A percentile compares a stretch with the other conserved stretches of the same genome.
phyloP scores from a whole-genome alignment of 2,329 filamentous ascomycete species.

The Ophiosphaerella herpotricha region DNA sequence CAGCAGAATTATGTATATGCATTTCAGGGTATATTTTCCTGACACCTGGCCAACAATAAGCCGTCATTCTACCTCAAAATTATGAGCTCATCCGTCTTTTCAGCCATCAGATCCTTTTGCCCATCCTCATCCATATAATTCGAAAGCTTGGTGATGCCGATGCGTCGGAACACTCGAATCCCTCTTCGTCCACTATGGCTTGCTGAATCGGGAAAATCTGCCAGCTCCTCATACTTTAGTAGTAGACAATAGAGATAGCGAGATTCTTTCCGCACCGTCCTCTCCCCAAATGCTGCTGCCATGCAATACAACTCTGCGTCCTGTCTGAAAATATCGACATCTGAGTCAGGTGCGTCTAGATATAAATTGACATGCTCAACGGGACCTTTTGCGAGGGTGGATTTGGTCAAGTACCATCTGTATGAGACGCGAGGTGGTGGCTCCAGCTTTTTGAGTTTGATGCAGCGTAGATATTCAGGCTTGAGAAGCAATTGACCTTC shows the following conservation, averaged over 20 bases:
- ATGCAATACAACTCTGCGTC: slow-evolving; percentile 10
- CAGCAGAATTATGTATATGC: not conserved
- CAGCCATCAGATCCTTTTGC: not conserved
- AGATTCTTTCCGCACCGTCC: not conserved
- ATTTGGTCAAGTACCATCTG: not conserved
- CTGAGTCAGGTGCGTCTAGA: slow-evolving; percentile 6
- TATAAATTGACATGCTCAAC: not conserved
- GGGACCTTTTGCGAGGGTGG: not conserved
- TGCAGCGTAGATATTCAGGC: slow-evolving; percentile 2
- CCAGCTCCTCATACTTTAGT: not conserved
- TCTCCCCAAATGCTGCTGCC: slow-evolving; percentile 6
- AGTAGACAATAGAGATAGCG: slow-evolving; percentile 6
- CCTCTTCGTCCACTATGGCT: not conserved
- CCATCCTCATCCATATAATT: not conserved
- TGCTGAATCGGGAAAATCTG: not conserved
- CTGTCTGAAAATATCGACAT: slow-evolving; percentile 3
- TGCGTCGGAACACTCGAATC: not conserved
- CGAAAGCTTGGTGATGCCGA: not conserved
- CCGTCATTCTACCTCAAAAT: too few species aligned
- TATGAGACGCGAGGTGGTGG: not conserved
- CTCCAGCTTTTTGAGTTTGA: not conserved
- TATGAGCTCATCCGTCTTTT: not conserved
- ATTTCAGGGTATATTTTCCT: too few species aligned
- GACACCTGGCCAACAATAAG: too few species aligned
- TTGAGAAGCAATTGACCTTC: slow-evolving; percentile 2